Evolutionary conservation across 345 rosid species (phyloP).

Genomic region (Chamaenerion angustifolium): DNA sequence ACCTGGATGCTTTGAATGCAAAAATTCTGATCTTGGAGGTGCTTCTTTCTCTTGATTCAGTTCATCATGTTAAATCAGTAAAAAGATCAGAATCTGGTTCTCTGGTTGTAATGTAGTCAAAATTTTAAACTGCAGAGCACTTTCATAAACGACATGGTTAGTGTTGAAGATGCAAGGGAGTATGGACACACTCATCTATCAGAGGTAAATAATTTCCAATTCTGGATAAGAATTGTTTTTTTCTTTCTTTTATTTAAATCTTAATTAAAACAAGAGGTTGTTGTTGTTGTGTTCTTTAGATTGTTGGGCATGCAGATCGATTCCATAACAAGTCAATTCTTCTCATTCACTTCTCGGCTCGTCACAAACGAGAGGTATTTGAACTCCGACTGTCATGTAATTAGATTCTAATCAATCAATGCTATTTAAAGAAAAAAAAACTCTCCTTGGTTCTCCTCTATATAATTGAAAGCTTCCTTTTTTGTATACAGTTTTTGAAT

Average conservation of each 20-base stretch:
- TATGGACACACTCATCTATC: constrained; percentile 81
- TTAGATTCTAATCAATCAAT: constrained; percentile 6
- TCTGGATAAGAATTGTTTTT: background rate
- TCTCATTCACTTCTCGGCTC: constrained; percentile 88
- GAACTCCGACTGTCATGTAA: too few relatives aligned
- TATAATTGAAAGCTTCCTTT: too few relatives aligned
- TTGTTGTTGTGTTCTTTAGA: constrained; percentile 30
- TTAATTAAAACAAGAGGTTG: background rate
- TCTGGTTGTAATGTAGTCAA: background rate
- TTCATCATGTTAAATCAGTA: background rate
- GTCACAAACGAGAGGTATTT: constrained; percentile 53
- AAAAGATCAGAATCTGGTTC: background rate
- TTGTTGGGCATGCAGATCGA: constrained; percentile 46
- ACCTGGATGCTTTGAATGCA: constrained; percentile 63
- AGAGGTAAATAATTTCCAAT: constrained; percentile 35
- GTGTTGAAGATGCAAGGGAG: constrained; percentile 77
- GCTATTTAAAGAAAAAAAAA: too few relatives aligned
- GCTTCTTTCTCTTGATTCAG: background rate
- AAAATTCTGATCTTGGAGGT: constrained; percentile 91
- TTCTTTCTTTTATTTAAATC: background rate
- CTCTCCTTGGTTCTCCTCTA: too few relatives aligned
- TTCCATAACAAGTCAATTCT: constrained; percentile 74
- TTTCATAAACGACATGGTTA: constrained; percentile 47
- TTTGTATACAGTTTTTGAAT: too few relatives aligned
- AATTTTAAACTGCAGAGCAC: constrained; percentile 52